Evolutionary conservation across 805 yeast genomes (phyloP).

Genomic region (Maudiozyma serrabonitensis): DNA sequence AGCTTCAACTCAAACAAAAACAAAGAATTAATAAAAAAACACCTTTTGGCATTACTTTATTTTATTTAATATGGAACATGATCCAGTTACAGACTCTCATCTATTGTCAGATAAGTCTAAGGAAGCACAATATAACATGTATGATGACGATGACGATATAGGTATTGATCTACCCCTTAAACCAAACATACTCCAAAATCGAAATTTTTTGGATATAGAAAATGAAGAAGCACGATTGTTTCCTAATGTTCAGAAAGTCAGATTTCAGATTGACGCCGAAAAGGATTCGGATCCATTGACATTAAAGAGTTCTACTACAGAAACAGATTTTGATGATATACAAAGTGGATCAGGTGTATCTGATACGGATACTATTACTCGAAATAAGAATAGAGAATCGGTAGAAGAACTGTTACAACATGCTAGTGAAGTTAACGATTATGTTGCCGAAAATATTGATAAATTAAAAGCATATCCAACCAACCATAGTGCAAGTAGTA

Average conservation of each 20-base stretch:
- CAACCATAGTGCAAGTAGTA: constrained; percentile 2
- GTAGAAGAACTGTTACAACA: constrained; percentile 20
- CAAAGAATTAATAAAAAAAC: too few relatives aligned
- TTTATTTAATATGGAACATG: neutral
- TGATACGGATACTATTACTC: neutral
- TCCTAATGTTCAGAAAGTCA: constrained; percentile 7
- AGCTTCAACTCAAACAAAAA: too few relatives aligned
- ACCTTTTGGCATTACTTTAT: neutral
- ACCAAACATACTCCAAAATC: constrained; percentile 9
- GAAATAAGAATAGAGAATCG: neutral
- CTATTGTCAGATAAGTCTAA: neutral
- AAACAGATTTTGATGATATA: neutral
- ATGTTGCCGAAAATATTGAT: constrained; percentile 14
- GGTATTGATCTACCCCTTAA: constrained; percentile 22
- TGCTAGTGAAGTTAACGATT: constrained; percentile 15
- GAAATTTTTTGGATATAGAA: constrained; percentile 17
- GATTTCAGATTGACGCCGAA: constrained; percentile 8
- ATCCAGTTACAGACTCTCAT: neutral
- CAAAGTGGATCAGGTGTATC: neutral
- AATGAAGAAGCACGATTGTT: constrained; percentile 7
- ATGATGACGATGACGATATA: constrained; percentile 1
- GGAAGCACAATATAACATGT: neutral
- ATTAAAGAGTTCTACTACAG: neutral
- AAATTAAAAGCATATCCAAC: constrained; percentile 9
- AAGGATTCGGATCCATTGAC: neutral